Conservation (phyloP, 306 rosid genomes). For the Datisca glomerata region DNA sequence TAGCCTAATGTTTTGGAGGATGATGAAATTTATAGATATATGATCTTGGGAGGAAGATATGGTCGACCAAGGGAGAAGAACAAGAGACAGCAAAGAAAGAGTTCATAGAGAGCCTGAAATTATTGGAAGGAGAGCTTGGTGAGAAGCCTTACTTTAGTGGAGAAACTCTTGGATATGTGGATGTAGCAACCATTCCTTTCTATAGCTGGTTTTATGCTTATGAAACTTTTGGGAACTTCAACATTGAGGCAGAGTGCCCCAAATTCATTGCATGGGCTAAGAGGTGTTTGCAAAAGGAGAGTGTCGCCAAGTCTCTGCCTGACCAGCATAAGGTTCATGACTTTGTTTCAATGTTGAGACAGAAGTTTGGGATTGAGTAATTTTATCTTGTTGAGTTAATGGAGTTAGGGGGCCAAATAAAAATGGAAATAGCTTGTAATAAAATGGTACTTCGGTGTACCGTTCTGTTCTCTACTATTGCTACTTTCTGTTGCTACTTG, state of each 20-base stretch:
- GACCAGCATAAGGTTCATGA: background rate
- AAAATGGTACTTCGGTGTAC: too few relatives aligned
- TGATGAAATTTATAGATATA: background rate
- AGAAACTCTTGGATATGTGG: background rate
- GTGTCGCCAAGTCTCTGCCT: background rate
- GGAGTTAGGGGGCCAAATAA: too few relatives aligned
- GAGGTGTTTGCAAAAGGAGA: background rate
- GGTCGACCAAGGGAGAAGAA: conserved; percentile 10
- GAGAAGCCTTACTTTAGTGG: conserved; percentile 19
- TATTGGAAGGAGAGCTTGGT: conserved; percentile 19
- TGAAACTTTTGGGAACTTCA: background rate
- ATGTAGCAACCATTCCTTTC: background rate
- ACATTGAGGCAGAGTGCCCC: background rate
- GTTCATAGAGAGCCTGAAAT: conserved; percentile 8
- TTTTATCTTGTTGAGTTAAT: too few relatives aligned
- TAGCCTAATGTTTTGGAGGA: too few relatives aligned
- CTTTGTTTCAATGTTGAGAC: background rate
- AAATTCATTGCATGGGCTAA: background rate
- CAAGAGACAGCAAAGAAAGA: conserved; percentile 15
- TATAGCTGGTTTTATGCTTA: background rate
- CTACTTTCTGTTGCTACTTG: too few relatives aligned
- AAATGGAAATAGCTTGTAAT: too few relatives aligned
- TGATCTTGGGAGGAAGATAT: background rate
- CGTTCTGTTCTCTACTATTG: too few relatives aligned
- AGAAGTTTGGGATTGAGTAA: background rate